Evolutionary conservation across 176 grass and related monocot species (phyloP).

Genomic region (Zoysia japonica): DNA sequence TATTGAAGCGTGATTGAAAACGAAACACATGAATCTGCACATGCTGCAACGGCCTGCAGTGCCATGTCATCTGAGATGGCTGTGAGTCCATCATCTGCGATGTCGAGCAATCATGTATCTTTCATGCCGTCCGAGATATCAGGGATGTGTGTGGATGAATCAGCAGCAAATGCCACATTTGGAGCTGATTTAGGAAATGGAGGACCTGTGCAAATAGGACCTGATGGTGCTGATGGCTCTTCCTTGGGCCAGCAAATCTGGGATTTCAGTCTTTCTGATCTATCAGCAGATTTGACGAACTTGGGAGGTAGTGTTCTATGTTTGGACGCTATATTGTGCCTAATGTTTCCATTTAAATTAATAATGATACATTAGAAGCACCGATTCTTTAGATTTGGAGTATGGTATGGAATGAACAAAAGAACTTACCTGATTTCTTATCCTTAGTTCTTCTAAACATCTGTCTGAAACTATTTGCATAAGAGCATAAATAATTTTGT

Average conservation of each 20-base stretch:
- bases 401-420: background rate
- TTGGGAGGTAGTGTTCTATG: conserved; percentile 63
- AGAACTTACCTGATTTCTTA: background rate
- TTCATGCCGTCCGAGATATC: conserved; percentile 78
- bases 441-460: background rate
- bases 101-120: conserved; percentile 76
- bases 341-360: background rate
- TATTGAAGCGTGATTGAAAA: conserved; percentile 68
- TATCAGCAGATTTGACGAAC: conserved; percentile 80
- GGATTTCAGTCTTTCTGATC: conserved; percentile 83
- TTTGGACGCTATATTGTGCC: conserved; percentile 2
- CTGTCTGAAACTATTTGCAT: background rate
- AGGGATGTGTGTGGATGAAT: conserved; percentile 68
- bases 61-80: conserved; percentile 68
- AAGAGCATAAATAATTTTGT: background rate
- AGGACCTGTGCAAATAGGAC: conserved; percentile 56
- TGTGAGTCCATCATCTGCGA: conserved; percentile 73
- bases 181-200: conserved; percentile 45
- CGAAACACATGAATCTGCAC: conserved; percentile 30
- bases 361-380: background rate
- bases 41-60: conserved; percentile 35
- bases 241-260: conserved; percentile 69
- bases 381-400: background rate
- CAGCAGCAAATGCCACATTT: conserved; percentile 50
- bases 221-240: conserved; percentile 54